phyloP scores from a whole-genome alignment of 2,329 filamentous ascomycete genomes.

The Ophiosphaerella herpotricha region DNA sequence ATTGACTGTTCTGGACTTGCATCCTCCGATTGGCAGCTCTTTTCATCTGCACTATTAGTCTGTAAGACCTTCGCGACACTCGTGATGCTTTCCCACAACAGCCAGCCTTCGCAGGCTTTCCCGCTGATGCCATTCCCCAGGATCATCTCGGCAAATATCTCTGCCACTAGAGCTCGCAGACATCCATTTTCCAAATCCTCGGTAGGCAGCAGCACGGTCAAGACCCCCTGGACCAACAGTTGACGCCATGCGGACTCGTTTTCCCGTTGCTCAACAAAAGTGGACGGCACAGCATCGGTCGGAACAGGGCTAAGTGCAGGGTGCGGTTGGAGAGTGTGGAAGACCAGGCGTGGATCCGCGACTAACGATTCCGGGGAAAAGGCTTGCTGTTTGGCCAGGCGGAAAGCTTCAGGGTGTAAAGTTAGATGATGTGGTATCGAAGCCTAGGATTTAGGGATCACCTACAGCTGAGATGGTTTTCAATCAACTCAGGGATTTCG shows the following conservation, averaged over 20 bases:
- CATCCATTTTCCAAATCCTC: conserved; percentile 91
- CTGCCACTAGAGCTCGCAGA: conserved; percentile 78
- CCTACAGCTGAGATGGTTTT: conserved; percentile 78
- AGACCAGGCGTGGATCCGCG: conserved; percentile 69
- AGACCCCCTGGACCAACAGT: conserved; percentile 78
- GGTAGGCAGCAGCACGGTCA: conserved; percentile 84
- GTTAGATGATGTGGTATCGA: conserved; percentile 31
- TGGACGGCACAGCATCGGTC: conserved; percentile 55
- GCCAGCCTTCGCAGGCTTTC: conserved; percentile 83
- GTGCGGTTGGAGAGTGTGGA: conserved; percentile 82
- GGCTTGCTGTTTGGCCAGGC: conserved; percentile 64
- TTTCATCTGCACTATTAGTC: conserved; percentile 36
- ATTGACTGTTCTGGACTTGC: conserved; percentile 30
- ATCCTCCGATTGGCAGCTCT: conserved; percentile 34
- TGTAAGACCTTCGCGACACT: conserved; percentile 64
- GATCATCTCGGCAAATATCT: conserved; percentile 89
- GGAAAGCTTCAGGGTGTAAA: conserved; percentile 64
- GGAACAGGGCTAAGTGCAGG: conserved; percentile 81
- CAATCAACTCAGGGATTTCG: conserved; percentile 81
- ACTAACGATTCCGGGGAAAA: conserved; percentile 63
- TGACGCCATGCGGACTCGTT: conserved; percentile 87
- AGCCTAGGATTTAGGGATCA: conserved; percentile 27
- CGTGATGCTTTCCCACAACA: conserved; percentile 82
- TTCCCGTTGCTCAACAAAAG: conserved; percentile 65
- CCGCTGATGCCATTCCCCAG: conserved; percentile 80